These are phyloP conservation scores for Neurospora sublineolata DNA, from an alignment of 495 filamentous ascomycete species.

Conservation along the genomic window DNA sequence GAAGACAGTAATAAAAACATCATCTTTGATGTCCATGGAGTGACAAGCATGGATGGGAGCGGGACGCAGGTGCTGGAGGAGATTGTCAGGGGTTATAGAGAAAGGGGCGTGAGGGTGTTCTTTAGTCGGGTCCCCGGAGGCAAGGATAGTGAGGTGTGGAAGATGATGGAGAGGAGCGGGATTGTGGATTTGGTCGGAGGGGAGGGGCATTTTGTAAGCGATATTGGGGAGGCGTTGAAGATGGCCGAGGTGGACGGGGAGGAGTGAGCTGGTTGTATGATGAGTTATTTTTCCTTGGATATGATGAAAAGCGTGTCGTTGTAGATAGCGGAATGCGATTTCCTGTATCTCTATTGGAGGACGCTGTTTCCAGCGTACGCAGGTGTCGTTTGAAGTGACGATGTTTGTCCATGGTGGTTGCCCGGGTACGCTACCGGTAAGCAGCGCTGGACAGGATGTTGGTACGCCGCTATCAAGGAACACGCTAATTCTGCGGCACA, in stretches of 20 bases:
- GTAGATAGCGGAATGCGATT: neutral
- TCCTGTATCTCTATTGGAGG: neutral
- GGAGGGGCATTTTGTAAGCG: conserved; percentile 61
- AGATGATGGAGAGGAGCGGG: conserved; percentile 63
- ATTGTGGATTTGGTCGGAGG: conserved; percentile 75
- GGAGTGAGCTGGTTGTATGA: conserved; percentile 1
- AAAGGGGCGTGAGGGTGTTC: conserved; percentile 68
- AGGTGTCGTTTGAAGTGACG: neutral
- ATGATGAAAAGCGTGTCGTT: neutral
- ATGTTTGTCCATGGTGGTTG: neutral
- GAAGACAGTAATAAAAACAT: conserved; percentile 73
- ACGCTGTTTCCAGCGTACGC: neutral
- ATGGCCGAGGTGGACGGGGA: conserved; percentile 58
- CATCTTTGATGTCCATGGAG: conserved; percentile 94
- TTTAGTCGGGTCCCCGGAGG: conserved; percentile 64
- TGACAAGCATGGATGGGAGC: conserved; percentile 83
- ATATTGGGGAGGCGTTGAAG: conserved; percentile 73
- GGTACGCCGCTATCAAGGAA: neutral
- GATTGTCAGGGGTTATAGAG: conserved; percentile 68
- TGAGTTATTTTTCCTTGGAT: neutral
- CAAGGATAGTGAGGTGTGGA: conserved; percentile 51
- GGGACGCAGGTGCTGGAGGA: conserved; percentile 84
- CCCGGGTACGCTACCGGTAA: too few species aligned
- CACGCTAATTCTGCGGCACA: neutral
- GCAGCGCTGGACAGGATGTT: too few species aligned